phyloP scores from a whole-genome alignment of 768 basidiomycete species.

The Wakefieldia striispora region DNA sequence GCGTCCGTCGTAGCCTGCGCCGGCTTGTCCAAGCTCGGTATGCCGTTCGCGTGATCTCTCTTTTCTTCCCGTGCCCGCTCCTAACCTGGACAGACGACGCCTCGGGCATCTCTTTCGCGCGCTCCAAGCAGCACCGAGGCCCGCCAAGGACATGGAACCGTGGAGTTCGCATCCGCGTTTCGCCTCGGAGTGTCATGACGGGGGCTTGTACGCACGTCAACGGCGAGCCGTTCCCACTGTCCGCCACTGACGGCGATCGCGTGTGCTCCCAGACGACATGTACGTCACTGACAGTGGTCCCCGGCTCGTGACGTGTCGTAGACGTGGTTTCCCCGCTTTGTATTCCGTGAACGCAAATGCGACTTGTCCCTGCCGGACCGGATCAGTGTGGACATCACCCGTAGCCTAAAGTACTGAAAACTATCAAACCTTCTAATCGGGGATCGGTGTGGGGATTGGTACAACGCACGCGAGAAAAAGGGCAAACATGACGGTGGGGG shows the following conservation, averaged over 20 bases:
- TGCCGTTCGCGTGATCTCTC: no score
- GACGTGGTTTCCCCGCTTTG: not conserved
- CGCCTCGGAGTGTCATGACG: conserved; percentile 46
- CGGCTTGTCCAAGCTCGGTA: no score
- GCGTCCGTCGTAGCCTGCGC: no score
- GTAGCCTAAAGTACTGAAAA: no score
- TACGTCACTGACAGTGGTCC: conserved; percentile 5
- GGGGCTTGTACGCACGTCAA: conserved; percentile 39
- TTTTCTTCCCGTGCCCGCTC: no score
- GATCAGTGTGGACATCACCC: not conserved
- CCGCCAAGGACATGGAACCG: conserved; percentile 56
- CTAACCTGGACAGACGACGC: no score
- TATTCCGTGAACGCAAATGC: conserved; percentile 2
- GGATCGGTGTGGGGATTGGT: not conserved
- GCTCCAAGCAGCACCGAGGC: conserved; percentile 53
- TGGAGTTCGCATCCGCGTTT: no score
- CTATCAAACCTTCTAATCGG: conserved; percentile 10
- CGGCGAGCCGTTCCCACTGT: not conserved
- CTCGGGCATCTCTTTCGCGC: conserved; percentile 54
- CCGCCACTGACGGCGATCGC: not conserved
- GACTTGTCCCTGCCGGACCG: not conserved
- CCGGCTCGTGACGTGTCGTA: not conserved
- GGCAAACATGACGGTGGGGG: not conserved
- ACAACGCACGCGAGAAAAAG: not conserved
- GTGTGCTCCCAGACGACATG: conserved; percentile 1